These are phyloP conservation scores for Ophiocytium majus DNA, from an alignment of 352 stramenopile species.

Conservation along the genomic window DNA sequence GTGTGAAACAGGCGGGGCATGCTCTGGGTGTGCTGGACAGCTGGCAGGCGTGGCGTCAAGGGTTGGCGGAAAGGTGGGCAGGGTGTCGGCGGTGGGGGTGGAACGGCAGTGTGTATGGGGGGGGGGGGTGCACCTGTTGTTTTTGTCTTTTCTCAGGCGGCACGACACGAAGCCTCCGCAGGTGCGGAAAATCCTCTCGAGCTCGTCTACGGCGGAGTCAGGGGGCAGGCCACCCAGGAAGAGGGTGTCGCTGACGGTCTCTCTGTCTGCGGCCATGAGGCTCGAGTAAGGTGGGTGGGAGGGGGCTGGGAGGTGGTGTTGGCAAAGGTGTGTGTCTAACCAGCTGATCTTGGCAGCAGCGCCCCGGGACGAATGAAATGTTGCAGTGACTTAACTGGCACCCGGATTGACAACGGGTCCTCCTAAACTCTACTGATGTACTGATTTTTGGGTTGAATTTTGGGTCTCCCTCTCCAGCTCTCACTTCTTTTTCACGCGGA, in stretches of 20 bases:
- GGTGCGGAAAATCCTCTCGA: slow-evolving; percentile 17
- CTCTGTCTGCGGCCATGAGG: neutral
- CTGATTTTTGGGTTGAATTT: no score
- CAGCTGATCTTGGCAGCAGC: neutral
- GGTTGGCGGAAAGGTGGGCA: neutral
- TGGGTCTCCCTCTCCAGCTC: no score
- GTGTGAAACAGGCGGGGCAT: no score
- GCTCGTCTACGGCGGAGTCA: slow-evolving; percentile 17
- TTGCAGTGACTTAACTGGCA: neutral
- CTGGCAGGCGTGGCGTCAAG: neutral
- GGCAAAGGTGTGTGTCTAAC: neutral
- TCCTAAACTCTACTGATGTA: no score
- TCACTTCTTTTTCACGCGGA: no score
- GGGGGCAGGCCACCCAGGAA: slow-evolving; percentile 23
- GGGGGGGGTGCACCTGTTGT: slow-evolving; percentile 7
- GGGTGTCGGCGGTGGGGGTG: no score
- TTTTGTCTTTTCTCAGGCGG: slow-evolving; percentile 18
- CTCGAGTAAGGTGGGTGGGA: no score
- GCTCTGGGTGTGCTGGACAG: no score
- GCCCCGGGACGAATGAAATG: neutral
- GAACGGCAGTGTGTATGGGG: neutral
- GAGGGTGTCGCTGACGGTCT: slow-evolving; percentile 8
- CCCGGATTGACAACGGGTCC: no score
- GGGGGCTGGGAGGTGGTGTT: no score
- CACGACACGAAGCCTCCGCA: slow-evolving; percentile 22